A percentile compares a stretch with the other conserved stretches of the same genome.
These are phyloP conservation scores for Durio zibethinus DNA, from an alignment of 345 rosid genomes.

Conservation along the genomic window DNA sequence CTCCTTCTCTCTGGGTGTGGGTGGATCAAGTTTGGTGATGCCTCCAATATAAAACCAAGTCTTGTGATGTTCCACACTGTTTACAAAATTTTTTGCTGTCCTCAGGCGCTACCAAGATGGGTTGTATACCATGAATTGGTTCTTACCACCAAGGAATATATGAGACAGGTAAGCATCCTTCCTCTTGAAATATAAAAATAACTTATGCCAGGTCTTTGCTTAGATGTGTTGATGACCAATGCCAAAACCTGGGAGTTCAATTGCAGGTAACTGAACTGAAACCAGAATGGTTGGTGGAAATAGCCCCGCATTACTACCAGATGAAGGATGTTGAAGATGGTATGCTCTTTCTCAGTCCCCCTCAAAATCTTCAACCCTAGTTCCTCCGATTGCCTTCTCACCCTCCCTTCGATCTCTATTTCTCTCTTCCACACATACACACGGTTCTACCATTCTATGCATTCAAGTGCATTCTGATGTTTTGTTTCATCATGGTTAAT, in stretches of 20 bases:
- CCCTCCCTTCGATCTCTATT: background rate
- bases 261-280: slow-evolving; percentile 90
- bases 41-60: background rate
- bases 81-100: background rate
- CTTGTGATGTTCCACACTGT: background rate
- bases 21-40: background rate
- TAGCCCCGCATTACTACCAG: slow-evolving; percentile 96
- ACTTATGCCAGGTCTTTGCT: background rate
- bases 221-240: background rate
- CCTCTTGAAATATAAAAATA: background rate
- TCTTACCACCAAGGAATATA: slow-evolving; percentile 86
- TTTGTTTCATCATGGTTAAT: background rate
- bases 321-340: slow-evolving; percentile 95
- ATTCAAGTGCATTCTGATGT: background rate
- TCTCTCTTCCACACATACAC: background rate
- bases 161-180: slow-evolving; percentile 63
- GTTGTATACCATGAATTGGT: slow-evolving; percentile 88
- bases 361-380: background rate
- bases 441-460: background rate
- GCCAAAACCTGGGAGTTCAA: slow-evolving; percentile 22
- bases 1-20: background rate
- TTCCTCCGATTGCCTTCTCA: background rate
- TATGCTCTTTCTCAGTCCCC: slow-evolving; percentile 29
- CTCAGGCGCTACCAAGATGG: slow-evolving; percentile 90
- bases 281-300: slow-evolving; percentile 98